Percentiles rank a stretch among this genome's conserved stretches.
Conservation (phyloP, 495 filamentous ascomycete species). For the Lindgomyces ingoldianus region DNA sequence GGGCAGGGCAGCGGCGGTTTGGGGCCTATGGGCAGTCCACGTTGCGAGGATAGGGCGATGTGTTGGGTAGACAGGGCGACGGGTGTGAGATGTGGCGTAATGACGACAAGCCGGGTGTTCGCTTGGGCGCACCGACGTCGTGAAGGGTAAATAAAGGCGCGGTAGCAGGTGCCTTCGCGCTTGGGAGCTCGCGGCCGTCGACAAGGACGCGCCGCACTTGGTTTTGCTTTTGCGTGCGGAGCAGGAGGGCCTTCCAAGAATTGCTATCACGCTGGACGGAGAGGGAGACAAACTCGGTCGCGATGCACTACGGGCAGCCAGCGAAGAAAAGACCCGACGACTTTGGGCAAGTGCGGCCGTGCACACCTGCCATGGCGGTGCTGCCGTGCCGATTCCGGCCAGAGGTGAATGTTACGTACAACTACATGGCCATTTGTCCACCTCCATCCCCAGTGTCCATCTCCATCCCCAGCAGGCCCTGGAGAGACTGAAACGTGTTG, state of each 20-base stretch:
- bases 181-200: not conserved
- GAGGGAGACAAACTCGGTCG: no score
- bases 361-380: no score
- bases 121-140: not conserved
- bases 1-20: slow-evolving; percentile 9
- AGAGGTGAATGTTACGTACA: no score
- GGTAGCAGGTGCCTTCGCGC: not conserved
- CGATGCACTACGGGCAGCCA: no score
- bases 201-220: not conserved
- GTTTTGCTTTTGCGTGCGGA: not conserved
- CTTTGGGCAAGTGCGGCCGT: no score
- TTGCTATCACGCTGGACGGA: no score
- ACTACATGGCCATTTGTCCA: no score
- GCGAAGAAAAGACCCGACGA: no score
- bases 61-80: not conserved
- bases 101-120: not conserved
- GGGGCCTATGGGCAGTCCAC: slow-evolving; percentile 12
- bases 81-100: not conserved
- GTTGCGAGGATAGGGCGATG: not conserved
- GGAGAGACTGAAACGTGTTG: not conserved
- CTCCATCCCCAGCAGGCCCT: not conserved
- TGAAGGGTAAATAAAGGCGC: not conserved
- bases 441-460: no score
- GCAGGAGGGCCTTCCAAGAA: no score
- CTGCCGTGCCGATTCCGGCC: no score